Conservation (phyloP, 345 rosid genomes). For the Tarenaya hassleriana region DNA sequence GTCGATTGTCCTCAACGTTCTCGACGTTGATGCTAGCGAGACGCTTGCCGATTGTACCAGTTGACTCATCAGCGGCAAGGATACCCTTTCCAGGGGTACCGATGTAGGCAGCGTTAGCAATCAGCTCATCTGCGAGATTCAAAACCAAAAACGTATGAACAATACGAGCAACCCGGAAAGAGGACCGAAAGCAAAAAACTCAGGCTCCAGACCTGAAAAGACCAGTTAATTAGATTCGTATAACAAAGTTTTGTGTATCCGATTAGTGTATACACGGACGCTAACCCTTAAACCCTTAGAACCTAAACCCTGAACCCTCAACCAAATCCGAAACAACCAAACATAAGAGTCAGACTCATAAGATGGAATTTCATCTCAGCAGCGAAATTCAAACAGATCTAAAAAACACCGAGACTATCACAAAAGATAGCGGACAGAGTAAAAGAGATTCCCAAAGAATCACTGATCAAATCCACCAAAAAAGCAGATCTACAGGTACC, state of each 20-base stretch:
- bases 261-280: background rate
- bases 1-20: conserved; percentile 76
- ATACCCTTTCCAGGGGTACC: conserved; percentile 99
- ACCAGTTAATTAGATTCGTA: background rate
- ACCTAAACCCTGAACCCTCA: conserved; percentile 9
- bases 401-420: no score
- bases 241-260: background rate
- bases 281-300: background rate
- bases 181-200: no score
- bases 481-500: no score
- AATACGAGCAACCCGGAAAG: no score
- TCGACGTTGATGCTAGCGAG: conserved; percentile 85
- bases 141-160: no score
- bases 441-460: background rate
- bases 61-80: conserved; percentile 95
- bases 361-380: background rate
- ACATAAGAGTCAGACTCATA: background rate
- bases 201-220: background rate
- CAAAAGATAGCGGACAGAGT: background rate
- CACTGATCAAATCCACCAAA: background rate
- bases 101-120: conserved; percentile 76
- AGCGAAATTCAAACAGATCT: conserved; percentile 1
- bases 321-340: background rate
- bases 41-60: conserved; percentile 92
- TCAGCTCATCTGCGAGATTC: conserved; percentile 59